phyloP scores from a whole-genome alignment of 2,329 filamentous ascomycete genomes.

The Ilyonectria destructans region DNA sequence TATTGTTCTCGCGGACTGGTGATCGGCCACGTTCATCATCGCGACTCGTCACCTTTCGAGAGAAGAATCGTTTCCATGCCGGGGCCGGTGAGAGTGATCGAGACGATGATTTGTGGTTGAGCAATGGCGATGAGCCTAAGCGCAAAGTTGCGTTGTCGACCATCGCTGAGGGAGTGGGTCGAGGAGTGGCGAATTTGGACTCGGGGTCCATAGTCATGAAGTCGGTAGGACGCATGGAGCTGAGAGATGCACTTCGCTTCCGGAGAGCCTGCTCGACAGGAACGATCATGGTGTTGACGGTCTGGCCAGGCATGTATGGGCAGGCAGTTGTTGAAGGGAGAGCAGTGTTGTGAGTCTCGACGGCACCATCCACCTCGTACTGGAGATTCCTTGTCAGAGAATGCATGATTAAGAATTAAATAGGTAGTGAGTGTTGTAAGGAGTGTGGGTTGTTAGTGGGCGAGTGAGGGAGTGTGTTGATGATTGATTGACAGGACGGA shows the following conservation, averaged over 20 bases:
- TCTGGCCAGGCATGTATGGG: slow-evolving; percentile 89
- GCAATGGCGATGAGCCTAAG: slow-evolving; percentile 52
- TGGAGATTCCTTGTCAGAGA: slow-evolving; percentile 57
- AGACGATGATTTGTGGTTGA: slow-evolving; percentile 59
- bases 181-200: slow-evolving; percentile 82
- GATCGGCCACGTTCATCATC: slow-evolving; percentile 56
- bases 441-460: slow-evolving; percentile 15
- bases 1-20: slow-evolving; percentile 46
- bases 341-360: slow-evolving; percentile 82
- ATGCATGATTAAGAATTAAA: slow-evolving; percentile 25
- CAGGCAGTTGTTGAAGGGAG: slow-evolving; percentile 84
- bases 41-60: slow-evolving; percentile 57
- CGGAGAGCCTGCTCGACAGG: slow-evolving; percentile 78
- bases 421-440: slow-evolving; percentile 8
- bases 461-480: slow-evolving; percentile 15
- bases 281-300: slow-evolving; percentile 87
- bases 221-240: slow-evolving; percentile 71
- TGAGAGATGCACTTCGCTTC: slow-evolving; percentile 77
- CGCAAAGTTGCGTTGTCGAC: slow-evolving; percentile 44
- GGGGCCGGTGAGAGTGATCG: slow-evolving; percentile 67
- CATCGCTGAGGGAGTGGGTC: slow-evolving; percentile 65
- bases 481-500: slow-evolving; percentile 22
- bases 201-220: slow-evolving; percentile 84
- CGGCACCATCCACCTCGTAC: slow-evolving; percentile 87
- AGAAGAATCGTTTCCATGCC: slow-evolving; percentile 68